Conservation (phyloP, 331 rosid genomes). For the Malus hybrid region DNA sequence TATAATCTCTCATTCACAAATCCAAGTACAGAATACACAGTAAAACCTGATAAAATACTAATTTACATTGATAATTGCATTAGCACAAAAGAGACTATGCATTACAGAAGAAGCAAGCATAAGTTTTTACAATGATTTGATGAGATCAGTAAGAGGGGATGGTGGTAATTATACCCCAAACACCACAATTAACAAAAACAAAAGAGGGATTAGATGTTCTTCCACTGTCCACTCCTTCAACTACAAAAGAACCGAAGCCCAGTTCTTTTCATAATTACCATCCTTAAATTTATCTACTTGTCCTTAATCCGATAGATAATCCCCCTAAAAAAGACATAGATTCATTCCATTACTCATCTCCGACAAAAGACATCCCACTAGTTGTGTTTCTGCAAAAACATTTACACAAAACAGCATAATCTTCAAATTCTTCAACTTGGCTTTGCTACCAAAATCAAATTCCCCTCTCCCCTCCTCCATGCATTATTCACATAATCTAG, state of each 20-base stretch:
- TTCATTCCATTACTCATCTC: slow-evolving; percentile 19
- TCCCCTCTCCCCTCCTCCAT: slow-evolving; percentile 15
- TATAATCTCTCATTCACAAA: neutral
- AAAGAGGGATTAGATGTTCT: neutral
- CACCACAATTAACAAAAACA: slow-evolving; percentile 12
- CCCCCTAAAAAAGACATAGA: slow-evolving; percentile 24
- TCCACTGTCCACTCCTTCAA: slow-evolving; percentile 15
- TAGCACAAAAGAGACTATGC: slow-evolving; percentile 1
- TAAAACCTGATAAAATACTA: neutral
- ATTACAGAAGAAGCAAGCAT: neutral
- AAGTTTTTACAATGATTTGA: slow-evolving; percentile 28
- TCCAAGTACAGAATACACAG: neutral
- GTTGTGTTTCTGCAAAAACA: slow-evolving; percentile 2
- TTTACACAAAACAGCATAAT: slow-evolving; percentile 23
- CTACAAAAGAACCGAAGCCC: slow-evolving; percentile 14
- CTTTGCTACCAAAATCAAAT: slow-evolving; percentile 29
- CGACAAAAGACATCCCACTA: neutral
- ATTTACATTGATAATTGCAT: slow-evolving; percentile 21
- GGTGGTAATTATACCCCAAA: neutral
- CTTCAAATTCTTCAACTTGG: neutral
- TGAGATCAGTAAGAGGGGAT: slow-evolving; percentile 15
- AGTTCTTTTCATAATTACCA: neutral
- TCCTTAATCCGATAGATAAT: neutral
- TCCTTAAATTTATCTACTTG: neutral
- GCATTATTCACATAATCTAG: slow-evolving; percentile 26